Conservation (phyloP, 192 early-diverging fungal genomes). For the Chytriomyces sp. region DNA sequence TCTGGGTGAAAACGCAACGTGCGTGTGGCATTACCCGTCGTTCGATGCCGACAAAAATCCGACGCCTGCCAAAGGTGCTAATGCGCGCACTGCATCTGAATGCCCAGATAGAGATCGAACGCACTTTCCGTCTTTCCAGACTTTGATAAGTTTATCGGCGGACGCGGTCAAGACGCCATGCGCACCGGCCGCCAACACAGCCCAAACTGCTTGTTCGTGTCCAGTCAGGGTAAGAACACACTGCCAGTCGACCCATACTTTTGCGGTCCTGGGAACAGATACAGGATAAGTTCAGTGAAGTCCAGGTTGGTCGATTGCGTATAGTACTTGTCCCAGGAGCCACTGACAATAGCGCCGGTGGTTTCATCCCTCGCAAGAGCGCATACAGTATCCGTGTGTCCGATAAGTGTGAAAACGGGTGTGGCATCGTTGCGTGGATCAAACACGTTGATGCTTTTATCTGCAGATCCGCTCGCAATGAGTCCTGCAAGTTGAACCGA, state of each 20-base stretch:
- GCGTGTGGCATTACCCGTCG: conserved; percentile 68
- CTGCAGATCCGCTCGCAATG: conserved; percentile 80
- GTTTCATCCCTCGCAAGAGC: conserved; percentile 59
- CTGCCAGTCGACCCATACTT: conserved; percentile 85
- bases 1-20: background rate
- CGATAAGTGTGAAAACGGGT: conserved; percentile 71
- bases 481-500: conserved; percentile 59
- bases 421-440: conserved; percentile 56
- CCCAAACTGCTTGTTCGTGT: conserved; percentile 89
- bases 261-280: conserved; percentile 70
- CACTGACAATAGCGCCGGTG: conserved; percentile 77
- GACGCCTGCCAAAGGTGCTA: conserved; percentile 64
- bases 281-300: background rate
- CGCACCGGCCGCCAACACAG: conserved; percentile 77
- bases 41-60: conserved; percentile 89
- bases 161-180: conserved; percentile 80
- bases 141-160: conserved; percentile 88
- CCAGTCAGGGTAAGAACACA: conserved; percentile 72
- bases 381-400: conserved; percentile 90
- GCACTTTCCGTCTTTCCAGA: conserved; percentile 62
- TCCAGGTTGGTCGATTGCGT: no score
- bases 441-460: conserved; percentile 84
- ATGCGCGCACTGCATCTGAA: conserved; percentile 85
- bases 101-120: conserved; percentile 77
- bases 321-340: conserved; percentile 98